Conservation (phyloP, 805 yeast species). For the Zygoascus flipseniorum region DNA sequence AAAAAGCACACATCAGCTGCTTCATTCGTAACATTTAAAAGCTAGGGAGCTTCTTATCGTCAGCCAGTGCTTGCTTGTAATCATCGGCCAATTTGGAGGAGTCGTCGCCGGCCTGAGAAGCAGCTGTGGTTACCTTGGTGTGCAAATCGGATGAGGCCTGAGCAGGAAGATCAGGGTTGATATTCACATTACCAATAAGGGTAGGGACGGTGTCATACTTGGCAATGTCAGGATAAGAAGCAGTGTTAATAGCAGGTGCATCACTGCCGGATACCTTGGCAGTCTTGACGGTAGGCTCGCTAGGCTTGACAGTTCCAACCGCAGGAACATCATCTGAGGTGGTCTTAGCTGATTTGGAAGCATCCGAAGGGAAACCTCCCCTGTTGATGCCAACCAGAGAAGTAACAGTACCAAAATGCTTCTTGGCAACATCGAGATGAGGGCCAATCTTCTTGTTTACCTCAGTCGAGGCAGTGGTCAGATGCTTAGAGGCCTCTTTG, state of each 20-base stretch:
- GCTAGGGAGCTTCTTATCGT: not conserved
- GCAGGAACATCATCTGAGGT: slow-evolving; percentile 16
- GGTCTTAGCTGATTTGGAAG: slow-evolving; percentile 12
- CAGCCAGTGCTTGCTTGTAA: not conserved
- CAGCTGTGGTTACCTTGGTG: not conserved
- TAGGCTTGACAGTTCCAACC: slow-evolving; percentile 15
- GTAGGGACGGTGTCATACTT: slow-evolving; percentile 26
- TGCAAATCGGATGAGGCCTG: not conserved
- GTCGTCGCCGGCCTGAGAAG: not conserved
- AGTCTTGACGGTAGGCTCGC: slow-evolving; percentile 7
- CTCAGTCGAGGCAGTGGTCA: slow-evolving; percentile 17
- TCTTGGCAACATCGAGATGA: slow-evolving; percentile 26
- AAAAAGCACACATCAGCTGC: not conserved
- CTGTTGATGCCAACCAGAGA: slow-evolving; percentile 24
- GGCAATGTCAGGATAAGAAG: slow-evolving; percentile 13
- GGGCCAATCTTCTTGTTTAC: slow-evolving; percentile 28
- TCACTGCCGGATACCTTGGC: slow-evolving; percentile 4
- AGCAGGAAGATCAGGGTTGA: slow-evolving; percentile 13
- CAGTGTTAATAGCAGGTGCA: slow-evolving; percentile 5
- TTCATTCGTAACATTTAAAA: not conserved
- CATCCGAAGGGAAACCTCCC: slow-evolving; percentile 29
- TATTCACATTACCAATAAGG: slow-evolving; percentile 25
- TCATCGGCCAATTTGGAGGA: not conserved
- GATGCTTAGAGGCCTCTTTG: slow-evolving; percentile 20
- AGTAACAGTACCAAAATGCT: slow-evolving; percentile 16